phyloP scores from a whole-genome alignment of 1,139 yeast species.

The Waltiozyma sp. region DNA sequence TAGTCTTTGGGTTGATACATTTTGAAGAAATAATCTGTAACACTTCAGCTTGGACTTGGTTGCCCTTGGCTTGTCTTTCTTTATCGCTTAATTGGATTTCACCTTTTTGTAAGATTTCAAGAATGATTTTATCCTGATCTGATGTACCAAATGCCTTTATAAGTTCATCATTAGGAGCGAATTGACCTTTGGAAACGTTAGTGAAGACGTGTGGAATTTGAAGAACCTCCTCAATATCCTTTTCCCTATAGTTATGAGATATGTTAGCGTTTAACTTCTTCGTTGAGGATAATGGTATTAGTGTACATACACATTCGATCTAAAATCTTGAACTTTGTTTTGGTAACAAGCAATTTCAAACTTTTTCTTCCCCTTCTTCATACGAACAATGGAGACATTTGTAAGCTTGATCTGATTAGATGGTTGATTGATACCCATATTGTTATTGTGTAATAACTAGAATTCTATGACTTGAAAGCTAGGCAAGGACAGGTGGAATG shows the following conservation, averaged over 20 bases:
- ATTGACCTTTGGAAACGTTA: constrained; percentile 91
- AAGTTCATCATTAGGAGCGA: constrained; percentile 82
- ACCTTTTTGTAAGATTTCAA: constrained; percentile 77
- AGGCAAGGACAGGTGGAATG: no score
- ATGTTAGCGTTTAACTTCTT: constrained; percentile 3
- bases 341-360: constrained; percentile 96
- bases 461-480: no score
- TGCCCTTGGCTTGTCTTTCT: constrained; percentile 70
- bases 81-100: constrained; percentile 92
- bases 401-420: constrained; percentile 80
- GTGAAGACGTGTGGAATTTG: constrained; percentile 92
- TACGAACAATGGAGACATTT: constrained; percentile 83
- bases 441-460: not conserved
- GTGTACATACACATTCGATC: constrained; percentile 50
- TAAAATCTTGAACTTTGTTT: constrained; percentile 93
- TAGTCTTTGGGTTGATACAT: constrained; percentile 82
- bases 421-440: constrained; percentile 75
- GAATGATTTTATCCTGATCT: constrained; percentile 60
- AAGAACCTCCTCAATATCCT: constrained; percentile 87
- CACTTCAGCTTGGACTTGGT: constrained; percentile 74
- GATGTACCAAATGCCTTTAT: constrained; percentile 65
- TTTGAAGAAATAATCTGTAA: constrained; percentile 77
- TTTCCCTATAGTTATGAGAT: constrained; percentile 35
- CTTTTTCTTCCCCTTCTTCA: constrained; percentile 82
- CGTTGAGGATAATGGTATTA: not conserved